Conservation (phyloP, 2,329 filamentous ascomycete species). For the Curvularia lunata region DNA sequence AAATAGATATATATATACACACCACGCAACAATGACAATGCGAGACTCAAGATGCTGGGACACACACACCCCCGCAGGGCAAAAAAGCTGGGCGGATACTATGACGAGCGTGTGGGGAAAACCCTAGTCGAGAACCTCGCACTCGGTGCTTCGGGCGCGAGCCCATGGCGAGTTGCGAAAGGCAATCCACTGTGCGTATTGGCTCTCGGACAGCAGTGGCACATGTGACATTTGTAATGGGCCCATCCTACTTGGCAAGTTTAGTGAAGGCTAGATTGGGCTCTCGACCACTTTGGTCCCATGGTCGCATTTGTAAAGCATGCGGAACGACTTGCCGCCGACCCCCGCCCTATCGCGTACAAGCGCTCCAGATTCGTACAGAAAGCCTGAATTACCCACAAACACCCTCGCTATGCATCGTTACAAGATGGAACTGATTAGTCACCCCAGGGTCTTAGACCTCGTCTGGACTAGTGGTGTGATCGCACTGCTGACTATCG, state of each 20-base stretch:
- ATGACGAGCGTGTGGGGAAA: constrained; percentile 16
- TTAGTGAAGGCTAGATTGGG: too few relatives aligned
- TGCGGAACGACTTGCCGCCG: neutral
- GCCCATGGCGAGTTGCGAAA: constrained; percentile 7
- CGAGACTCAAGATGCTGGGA: too few relatives aligned
- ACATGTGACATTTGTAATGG: too few relatives aligned
- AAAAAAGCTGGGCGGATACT: neutral
- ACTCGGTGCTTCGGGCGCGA: constrained; percentile 7
- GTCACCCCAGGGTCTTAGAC: neutral
- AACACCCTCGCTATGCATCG: constrained; percentile 17
- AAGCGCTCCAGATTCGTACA: neutral
- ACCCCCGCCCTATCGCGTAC: neutral
- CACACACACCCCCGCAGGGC: too few relatives aligned
- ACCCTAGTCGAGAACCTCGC: neutral
- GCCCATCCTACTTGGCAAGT: too few relatives aligned
- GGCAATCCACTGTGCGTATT: neutral
- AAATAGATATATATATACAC: neutral
- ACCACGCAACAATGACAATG: too few relatives aligned
- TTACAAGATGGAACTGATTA: neutral
- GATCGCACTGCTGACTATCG: too few relatives aligned
- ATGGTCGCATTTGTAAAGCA: neutral
- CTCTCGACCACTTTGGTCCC: neutral
- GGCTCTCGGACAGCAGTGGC: too few relatives aligned
- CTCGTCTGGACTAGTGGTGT: too few relatives aligned
- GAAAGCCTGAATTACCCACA: neutral